phyloP scores from a whole-genome alignment of 108 stramenopile genomes.

The Cylindrotheca closterium region DNA sequence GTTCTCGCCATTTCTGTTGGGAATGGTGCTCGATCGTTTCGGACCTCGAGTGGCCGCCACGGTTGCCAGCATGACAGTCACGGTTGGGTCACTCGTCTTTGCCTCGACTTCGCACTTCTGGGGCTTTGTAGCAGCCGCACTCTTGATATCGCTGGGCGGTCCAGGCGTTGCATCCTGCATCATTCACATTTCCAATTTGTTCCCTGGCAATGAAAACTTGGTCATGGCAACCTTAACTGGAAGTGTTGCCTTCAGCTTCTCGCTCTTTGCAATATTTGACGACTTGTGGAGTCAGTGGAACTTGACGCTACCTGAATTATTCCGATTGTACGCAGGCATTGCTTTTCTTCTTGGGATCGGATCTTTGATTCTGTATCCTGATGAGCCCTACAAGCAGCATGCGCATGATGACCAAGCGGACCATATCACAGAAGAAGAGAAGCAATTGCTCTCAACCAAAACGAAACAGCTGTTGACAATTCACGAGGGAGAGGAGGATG shows the following conservation, averaged over 20 bases:
- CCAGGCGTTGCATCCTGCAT: conserved; percentile 31
- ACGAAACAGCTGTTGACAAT: background rate
- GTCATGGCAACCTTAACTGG: conserved; percentile 30
- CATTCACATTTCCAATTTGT: conserved; percentile 42
- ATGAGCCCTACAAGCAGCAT: conserved; percentile 25
- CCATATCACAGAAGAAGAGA: background rate
- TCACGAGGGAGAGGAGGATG: background rate
- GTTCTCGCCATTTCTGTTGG: conserved; percentile 32
- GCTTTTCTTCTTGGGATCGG: conserved; percentile 10
- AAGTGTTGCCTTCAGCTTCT: conserved; percentile 30
- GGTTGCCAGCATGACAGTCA: conserved; percentile 10
- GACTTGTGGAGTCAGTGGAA: conserved; percentile 23
- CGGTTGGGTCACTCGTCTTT: conserved; percentile 25
- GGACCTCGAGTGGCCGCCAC: conserved; percentile 35
- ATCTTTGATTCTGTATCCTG: conserved; percentile 26
- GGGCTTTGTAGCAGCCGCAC: conserved; percentile 6
- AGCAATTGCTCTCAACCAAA: background rate
- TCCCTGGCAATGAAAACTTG: conserved; percentile 28
- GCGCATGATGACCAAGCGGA: conserved; percentile 10
- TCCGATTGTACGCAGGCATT: conserved; percentile 12
- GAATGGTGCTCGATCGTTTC: conserved; percentile 28
- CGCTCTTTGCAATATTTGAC: conserved; percentile 35
- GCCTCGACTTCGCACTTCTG: conserved; percentile 1
- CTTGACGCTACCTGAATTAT: conserved; percentile 16
- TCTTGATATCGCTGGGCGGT: conserved; percentile 34